Percentiles rank a stretch among this genome's conserved stretches.
These are phyloP conservation scores for Berberis vulgaris DNA, from an alignment of 164 flowering plant genomes.

Conservation along the genomic window DNA sequence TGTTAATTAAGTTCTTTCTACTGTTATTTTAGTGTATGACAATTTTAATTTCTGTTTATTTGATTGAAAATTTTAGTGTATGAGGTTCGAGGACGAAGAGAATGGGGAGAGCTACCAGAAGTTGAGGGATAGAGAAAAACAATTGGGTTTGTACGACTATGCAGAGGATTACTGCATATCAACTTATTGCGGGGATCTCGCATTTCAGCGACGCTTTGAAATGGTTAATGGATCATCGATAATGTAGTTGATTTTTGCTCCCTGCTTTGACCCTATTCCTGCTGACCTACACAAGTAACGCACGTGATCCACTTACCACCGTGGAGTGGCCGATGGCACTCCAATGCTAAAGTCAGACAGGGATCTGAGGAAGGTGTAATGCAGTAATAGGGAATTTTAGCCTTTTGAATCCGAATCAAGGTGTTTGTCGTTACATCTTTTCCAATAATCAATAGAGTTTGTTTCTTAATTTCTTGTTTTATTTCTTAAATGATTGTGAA, in stretches of 20 bases:
- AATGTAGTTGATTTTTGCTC: slow-evolving; percentile 67
- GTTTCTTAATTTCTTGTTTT: too few relatives aligned
- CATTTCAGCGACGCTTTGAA: slow-evolving; percentile 47
- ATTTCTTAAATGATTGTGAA: too few relatives aligned
- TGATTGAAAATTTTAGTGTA: slow-evolving; percentile 17
- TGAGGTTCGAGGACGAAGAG: slow-evolving; percentile 52
- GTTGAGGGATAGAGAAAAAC: slow-evolving; percentile 70
- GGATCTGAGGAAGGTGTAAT: too few relatives aligned
- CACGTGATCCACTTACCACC: too few relatives aligned
- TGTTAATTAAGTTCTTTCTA: background rate
- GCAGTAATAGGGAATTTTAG: too few relatives aligned
- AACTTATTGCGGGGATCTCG: slow-evolving; percentile 47
- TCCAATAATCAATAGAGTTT: too few relatives aligned
- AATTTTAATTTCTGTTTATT: background rate
- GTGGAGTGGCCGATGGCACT: too few relatives aligned
- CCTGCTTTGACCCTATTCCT: too few relatives aligned
- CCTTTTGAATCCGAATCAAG: too few relatives aligned
- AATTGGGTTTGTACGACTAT: slow-evolving; percentile 32
- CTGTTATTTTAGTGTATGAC: background rate
- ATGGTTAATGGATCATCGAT: slow-evolving; percentile 96
- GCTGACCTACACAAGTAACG: too few relatives aligned
- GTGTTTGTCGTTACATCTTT: too few relatives aligned
- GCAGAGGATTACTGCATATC: slow-evolving; percentile 29
- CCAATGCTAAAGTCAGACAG: too few relatives aligned
- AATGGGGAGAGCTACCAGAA: slow-evolving; percentile 63